Conservation (phyloP, 805 yeast species). For the Kuraishia piskuri region DNA sequence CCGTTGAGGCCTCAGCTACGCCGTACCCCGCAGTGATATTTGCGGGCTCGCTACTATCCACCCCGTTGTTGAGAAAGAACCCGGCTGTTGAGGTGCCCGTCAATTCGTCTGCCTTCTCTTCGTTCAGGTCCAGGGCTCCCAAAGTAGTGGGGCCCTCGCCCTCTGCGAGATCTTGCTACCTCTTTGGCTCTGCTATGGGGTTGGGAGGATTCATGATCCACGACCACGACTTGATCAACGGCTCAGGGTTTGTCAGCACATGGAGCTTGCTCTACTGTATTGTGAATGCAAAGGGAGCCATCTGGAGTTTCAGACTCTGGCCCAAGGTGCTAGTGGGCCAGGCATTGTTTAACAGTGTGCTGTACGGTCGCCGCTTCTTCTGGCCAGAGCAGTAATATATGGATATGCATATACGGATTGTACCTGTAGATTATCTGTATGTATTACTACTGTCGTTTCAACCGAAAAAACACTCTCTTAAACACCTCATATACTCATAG, state of each 20-base stretch:
- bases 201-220: constrained; percentile 66
- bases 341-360: constrained; percentile 52
- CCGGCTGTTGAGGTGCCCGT: constrained; percentile 11
- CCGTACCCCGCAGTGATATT: constrained; percentile 40
- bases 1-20: constrained; percentile 24
- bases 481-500: neutral
- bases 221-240: constrained; percentile 72
- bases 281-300: constrained; percentile 56
- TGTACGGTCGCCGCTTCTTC: constrained; percentile 67
- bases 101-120: neutral
- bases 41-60: constrained; percentile 25
- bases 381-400: constrained; percentile 16
- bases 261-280: constrained; percentile 74
- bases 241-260: constrained; percentile 72
- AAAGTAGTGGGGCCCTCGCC: constrained; percentile 19
- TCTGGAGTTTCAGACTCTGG: constrained; percentile 47
- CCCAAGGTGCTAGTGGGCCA: constrained; percentile 51
- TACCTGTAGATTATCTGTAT: neutral
- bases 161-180: constrained; percentile 31
- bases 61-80: constrained; percentile 21
- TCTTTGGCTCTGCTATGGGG: constrained; percentile 56
- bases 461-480: neutral
- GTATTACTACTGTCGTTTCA: neutral
- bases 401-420: neutral
- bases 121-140: constrained; percentile 7